Percentiles rank a stretch among this genome's conserved stretches.
Evolutionary conservation across 1,139 yeast genomes (phyloP).

Genomic region (Geotrichum phurueaensis): DNA sequence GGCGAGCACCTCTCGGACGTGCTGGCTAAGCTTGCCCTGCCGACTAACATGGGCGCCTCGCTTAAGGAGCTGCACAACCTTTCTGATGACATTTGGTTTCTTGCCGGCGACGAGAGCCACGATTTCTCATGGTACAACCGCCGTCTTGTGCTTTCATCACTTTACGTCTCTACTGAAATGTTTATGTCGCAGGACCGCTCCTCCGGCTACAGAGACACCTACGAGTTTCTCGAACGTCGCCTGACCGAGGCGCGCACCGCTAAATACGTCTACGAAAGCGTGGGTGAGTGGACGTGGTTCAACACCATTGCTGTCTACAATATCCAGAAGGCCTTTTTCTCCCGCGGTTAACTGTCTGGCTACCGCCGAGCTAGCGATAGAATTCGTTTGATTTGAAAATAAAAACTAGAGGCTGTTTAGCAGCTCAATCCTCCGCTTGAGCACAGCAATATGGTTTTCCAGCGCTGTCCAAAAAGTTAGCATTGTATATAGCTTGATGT

Average conservation of each 20-base stretch:
- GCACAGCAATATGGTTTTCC: constrained; percentile 25
- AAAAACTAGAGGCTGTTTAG: constrained; percentile 18
- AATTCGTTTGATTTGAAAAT: not conserved
- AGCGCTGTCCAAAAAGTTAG: constrained; percentile 20
- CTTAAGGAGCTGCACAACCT: constrained; percentile 65
- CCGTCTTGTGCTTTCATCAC: constrained; percentile 60
- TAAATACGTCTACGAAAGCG: constrained; percentile 55
- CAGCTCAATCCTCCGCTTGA: constrained; percentile 26
- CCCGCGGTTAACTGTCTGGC: constrained; percentile 6
- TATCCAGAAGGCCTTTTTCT: constrained; percentile 48
- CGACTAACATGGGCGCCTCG: constrained; percentile 47
- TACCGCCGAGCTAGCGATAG: not conserved
- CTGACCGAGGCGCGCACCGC: constrained; percentile 49
- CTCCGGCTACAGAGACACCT: constrained; percentile 48
- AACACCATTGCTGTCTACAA: constrained; percentile 62
- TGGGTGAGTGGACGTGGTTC: constrained; percentile 72
- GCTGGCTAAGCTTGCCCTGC: constrained; percentile 49
- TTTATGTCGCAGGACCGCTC: constrained; percentile 79
- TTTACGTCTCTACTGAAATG: constrained; percentile 66
- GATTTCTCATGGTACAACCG: constrained; percentile 95
- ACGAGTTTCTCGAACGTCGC: constrained; percentile 57
- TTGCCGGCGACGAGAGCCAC: constrained; percentile 74
- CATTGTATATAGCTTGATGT: not conserved
- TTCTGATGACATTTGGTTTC: constrained; percentile 76
- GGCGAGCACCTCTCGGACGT: constrained; percentile 39